Percentiles rank a stretch among this genome's conserved stretches.
phyloP scores from a whole-genome alignment of 2,329 filamentous ascomycete species.

The Scorias spongiosa region DNA sequence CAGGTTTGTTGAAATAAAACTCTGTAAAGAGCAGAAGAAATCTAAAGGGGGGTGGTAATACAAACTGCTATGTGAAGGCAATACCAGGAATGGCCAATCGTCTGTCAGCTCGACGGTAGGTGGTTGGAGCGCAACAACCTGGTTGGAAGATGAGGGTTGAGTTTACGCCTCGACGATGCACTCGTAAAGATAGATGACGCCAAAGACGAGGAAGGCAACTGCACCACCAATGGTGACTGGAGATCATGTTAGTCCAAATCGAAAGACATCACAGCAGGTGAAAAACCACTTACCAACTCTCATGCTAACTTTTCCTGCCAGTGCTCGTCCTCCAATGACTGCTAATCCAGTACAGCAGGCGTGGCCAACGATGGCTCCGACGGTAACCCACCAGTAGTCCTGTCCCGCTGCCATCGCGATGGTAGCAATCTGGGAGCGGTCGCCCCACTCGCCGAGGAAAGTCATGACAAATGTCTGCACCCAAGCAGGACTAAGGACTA shows the following conservation, averaged over 20 bases:
- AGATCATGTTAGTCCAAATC: constrained; percentile 16
- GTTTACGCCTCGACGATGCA: constrained; percentile 4
- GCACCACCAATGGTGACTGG: constrained; percentile 86
- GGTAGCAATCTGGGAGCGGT: constrained; percentile 92
- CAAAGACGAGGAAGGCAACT: constrained; percentile 77
- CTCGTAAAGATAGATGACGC: constrained; percentile 79
- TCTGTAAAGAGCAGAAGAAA: too few relatives aligned
- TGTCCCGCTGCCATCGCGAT: constrained; percentile 97
- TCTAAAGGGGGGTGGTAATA: too few relatives aligned
- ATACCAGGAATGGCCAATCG: too few relatives aligned
- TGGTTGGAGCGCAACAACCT: too few relatives aligned
- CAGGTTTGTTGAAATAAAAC: too few relatives aligned
- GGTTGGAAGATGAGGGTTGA: too few relatives aligned
- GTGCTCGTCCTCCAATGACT: constrained; percentile 79
- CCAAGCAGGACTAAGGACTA: constrained; percentile 90
- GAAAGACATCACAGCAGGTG: constrained; percentile 1
- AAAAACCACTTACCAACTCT: constrained; percentile 63
- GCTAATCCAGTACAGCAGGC: constrained; percentile 80
- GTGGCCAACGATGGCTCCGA: constrained; percentile 76
- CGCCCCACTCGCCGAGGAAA: constrained; percentile 95
- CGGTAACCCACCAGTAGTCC: constrained; percentile 97
- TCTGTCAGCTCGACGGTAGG: too few relatives aligned
- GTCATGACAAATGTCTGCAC: constrained; percentile 99
- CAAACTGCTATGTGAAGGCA: too few relatives aligned
- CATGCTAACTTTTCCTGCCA: constrained; percentile 87